Conservation (phyloP, 441 rosid species). For the Populus hybrid region DNA sequence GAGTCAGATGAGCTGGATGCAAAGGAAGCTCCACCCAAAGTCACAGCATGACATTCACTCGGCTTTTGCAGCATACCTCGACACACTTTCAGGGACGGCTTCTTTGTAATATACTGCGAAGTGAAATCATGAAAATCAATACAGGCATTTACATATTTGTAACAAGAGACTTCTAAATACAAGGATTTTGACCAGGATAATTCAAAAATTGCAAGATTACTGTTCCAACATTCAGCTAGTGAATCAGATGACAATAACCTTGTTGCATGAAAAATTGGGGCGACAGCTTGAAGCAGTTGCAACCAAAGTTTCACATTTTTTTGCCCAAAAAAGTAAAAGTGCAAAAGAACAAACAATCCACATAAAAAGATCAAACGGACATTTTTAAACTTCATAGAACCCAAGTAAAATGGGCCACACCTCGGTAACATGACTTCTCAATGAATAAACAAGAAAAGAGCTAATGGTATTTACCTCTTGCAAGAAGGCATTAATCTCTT, state of each 20-base stretch:
- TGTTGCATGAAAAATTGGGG: not conserved
- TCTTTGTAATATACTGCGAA: conserved; percentile 48
- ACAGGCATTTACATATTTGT: not conserved
- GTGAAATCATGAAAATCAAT: not conserved
- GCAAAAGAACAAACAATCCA: too few species aligned
- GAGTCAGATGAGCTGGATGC: conserved; percentile 45
- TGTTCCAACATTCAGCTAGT: not conserved
- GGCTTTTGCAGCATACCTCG: conserved; percentile 50
- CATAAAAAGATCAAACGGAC: not conserved
- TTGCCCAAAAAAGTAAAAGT: not conserved
- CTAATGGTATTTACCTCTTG: conserved; percentile 46
- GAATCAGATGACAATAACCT: not conserved
- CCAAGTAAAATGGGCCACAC: not conserved
- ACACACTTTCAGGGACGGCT: conserved; percentile 41
- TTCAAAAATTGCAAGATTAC: not conserved
- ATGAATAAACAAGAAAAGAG: not conserved
- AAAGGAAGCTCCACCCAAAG: conserved; percentile 32
- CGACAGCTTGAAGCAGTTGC: not conserved
- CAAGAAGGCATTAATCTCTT: conserved; percentile 74
- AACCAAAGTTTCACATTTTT: not conserved
- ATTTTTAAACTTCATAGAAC: not conserved
- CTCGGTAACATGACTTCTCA: not conserved
- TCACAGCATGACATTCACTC: too few species aligned
- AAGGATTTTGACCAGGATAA: too few species aligned
- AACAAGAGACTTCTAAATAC: not conserved